phyloP scores from a whole-genome alignment of 306 rosid species.

The Begonia loranthoides region DNA sequence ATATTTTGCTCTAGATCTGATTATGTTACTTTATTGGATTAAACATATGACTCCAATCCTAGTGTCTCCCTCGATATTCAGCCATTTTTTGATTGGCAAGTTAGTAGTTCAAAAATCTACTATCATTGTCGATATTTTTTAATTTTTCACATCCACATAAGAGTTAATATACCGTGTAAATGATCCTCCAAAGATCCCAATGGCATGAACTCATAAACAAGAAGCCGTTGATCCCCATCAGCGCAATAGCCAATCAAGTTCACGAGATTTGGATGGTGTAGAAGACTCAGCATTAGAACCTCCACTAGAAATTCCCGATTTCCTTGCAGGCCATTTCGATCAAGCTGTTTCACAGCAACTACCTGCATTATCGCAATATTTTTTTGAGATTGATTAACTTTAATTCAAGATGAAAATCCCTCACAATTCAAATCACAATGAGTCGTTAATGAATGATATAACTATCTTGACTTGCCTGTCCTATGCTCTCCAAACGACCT shows the following conservation, averaged over 20 bases:
- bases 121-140: too few species aligned
- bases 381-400: too few species aligned
- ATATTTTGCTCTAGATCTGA: not conserved
- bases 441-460: not conserved
- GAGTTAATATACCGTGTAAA: constrained; percentile 65
- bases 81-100: too few species aligned
- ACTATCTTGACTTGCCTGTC: constrained; percentile 38
- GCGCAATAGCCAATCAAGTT: constrained; percentile 93
- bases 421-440: not conserved
- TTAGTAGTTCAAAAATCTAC: too few species aligned
- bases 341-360: constrained; percentile 85
- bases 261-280: constrained; percentile 95
- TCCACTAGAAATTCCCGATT: constrained; percentile 88
- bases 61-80: too few species aligned
- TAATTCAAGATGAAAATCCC: too few species aligned
- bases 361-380: constrained; percentile 22
- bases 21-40: too few species aligned
- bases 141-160: too few species aligned
- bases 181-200: constrained; percentile 99
- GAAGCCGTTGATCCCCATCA: constrained; percentile 70
- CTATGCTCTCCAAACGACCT: constrained; percentile 85
- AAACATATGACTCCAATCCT: too few species aligned
- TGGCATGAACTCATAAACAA: constrained; percentile 94
- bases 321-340: constrained; percentile 65
- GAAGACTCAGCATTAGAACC: constrained; percentile 99